phyloP scores from a whole-genome alignment of 495 filamentous ascomycete species.

The Penicillium robsamsonii region DNA sequence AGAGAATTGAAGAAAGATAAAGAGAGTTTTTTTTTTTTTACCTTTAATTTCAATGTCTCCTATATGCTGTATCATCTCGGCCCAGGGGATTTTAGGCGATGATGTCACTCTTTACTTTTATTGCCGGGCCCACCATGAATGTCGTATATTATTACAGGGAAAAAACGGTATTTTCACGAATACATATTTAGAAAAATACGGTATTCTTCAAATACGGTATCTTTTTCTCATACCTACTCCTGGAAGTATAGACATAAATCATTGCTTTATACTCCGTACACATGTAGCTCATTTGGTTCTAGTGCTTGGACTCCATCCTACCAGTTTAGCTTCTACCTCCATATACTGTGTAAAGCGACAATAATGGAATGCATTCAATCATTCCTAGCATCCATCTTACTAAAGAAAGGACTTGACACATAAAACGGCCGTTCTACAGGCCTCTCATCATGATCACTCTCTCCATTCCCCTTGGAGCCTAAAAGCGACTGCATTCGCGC shows the following conservation, averaged over 20 bases:
- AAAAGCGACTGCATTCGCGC: conserved; percentile 1
- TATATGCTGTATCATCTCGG: background rate
- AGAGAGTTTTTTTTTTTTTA: conserved; percentile 1
- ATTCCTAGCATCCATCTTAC: background rate
- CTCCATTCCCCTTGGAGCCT: background rate
- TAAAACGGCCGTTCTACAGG: background rate
- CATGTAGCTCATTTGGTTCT: background rate
- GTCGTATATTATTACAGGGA: no score
- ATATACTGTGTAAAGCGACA: background rate
- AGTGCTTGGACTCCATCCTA: background rate
- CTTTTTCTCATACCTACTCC: no score
- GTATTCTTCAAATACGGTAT: no score
- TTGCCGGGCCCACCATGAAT: background rate
- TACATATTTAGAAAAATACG: no score
- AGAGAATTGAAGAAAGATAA: conserved; percentile 4
- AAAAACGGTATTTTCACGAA: no score
- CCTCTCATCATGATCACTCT: background rate
- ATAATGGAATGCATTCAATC: background rate
- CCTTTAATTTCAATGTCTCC: background rate
- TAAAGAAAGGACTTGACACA: conserved; percentile 1
- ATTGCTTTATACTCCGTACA: background rate
- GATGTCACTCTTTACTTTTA: conserved; percentile 8
- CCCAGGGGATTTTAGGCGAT: conserved; percentile 3
- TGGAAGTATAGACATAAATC: no score
- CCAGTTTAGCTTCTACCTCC: background rate